Conservation (phyloP, 176 grass and related monocot genomes). For the Aegilops umbellulata region DNA sequence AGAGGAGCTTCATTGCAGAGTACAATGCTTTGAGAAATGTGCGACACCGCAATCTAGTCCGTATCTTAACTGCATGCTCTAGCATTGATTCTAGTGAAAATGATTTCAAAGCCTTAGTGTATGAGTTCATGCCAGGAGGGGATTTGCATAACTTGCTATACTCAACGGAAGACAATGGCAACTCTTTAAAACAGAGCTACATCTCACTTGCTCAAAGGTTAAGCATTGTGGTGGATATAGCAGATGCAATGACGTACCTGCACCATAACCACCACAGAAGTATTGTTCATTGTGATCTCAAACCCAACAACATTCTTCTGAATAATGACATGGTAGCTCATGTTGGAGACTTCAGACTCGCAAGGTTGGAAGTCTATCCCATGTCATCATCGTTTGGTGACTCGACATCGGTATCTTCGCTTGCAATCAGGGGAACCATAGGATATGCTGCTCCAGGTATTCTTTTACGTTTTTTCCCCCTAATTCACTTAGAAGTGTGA, state of each 20-base stretch:
- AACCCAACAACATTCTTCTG: constrained; percentile 27
- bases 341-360: constrained; percentile 30
- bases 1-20: constrained; percentile 25
- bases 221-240: constrained; percentile 19
- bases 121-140: constrained; percentile 26
- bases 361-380: neutral
- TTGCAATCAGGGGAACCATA: constrained; percentile 21
- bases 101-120: constrained; percentile 32
- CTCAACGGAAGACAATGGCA: neutral
- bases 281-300: constrained; percentile 26
- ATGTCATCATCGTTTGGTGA: neutral
- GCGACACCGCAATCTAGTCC: constrained; percentile 19
- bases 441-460: constrained; percentile 48
- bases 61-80: constrained; percentile 24
- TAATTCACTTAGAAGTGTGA: too few species aligned
- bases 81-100: neutral
- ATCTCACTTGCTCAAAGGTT: constrained; percentile 28
- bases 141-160: constrained; percentile 26
- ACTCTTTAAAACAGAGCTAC: neutral
- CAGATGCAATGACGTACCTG: constrained; percentile 27
- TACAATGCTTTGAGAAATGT: constrained; percentile 21
- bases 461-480: too few species aligned
- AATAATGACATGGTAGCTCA: constrained; percentile 25
- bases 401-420: neutral
- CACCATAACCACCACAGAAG: neutral